Evolutionary conservation across 345 rosid species (phyloP), one percentile per base, ranked within the genome.

Genomic region (Dipteronia sinensis): DNA sequence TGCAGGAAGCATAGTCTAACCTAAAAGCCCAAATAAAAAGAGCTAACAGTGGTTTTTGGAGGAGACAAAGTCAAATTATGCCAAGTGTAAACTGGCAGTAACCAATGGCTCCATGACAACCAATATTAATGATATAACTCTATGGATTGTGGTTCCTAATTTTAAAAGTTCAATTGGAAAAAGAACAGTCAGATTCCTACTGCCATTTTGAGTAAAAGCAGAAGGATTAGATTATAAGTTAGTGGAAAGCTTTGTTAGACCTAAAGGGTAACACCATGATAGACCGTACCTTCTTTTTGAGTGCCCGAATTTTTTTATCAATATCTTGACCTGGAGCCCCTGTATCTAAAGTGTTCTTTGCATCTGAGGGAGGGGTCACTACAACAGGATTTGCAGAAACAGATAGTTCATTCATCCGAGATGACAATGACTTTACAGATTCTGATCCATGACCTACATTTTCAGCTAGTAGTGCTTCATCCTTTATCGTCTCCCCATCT

Each of bases 281-380:
- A 65, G 80, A 67, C 23, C 53, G 53, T 90, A 96, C 99, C 92
- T 96, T 96, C 89, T 96, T 92, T 84, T 87, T 96, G 42, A 96
- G 89, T 31, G 97, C 92, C 53, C 98, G 87, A 19, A 96, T 91
- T 86, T 80, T 91, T 86, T 92, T 96, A 80, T 94, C 97, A 12
- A 80, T 74, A 76, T 92, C 94, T 83, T 89, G 94, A 78, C 74
- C 77, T 20, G 90, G 49, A 81, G 81, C 77, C 74, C 73, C 87
- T 15, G 70, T 61, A 83, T 80, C 81, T 13, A 82, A 75, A 27
- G 84, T 71, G 76, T 88, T 90, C 23, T 69, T 80, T 25, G 84
- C 65, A 70, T 79, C 84, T 5, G 85, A 82, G 13, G 89, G 82
- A 80, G 81, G 82, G 61, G 70, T 51, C 7, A 40, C 74, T 56